phyloP scores from a whole-genome alignment of 2,329 filamentous ascomycete genomes.

The Coniochaeta ligniaria region DNA sequence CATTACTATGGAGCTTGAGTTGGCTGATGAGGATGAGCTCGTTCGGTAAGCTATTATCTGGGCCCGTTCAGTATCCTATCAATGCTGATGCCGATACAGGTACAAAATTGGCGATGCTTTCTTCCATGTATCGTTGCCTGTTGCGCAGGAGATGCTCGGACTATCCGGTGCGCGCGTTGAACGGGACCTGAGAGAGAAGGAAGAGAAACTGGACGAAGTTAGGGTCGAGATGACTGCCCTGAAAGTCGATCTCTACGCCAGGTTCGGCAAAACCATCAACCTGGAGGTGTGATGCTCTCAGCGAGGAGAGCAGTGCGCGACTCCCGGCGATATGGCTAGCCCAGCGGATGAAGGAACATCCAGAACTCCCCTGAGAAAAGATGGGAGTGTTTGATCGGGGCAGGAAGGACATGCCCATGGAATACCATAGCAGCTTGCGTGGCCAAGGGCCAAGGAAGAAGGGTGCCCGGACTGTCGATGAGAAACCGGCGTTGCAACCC shows the following conservation, averaged over 20 bases:
- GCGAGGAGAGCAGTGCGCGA: neutral
- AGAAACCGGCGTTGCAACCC: too few species aligned
- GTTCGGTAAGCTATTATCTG: conserved; percentile 60
- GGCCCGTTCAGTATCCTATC: neutral
- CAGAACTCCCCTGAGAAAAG: neutral
- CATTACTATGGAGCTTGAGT: conserved; percentile 81
- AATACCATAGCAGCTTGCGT: neutral
- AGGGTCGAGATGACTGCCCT: conserved; percentile 83
- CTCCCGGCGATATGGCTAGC: neutral
- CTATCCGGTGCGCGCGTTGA: conserved; percentile 67
- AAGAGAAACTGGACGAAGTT: conserved; percentile 67
- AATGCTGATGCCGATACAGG: conserved; percentile 35
- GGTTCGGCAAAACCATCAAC: conserved; percentile 96
- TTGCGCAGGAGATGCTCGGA: conserved; percentile 80
- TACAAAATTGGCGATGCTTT: conserved; percentile 98
- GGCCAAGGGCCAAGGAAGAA: neutral
- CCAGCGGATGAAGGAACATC: neutral
- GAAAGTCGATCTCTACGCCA: conserved; percentile 87
- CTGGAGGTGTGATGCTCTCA: conserved; percentile 63
- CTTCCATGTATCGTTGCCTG: conserved; percentile 73
- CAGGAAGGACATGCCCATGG: neutral
- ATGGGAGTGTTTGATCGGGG: neutral
- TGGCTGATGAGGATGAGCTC: conserved; percentile 90
- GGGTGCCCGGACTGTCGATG: too few species aligned
- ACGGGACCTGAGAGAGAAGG: conserved; percentile 64